A percentile compares a stretch with the other conserved stretches of the same genome.
Evolutionary conservation across 73 alveolate genomes (phyloP).

Genomic region (Symbiodinium natans): DNA sequence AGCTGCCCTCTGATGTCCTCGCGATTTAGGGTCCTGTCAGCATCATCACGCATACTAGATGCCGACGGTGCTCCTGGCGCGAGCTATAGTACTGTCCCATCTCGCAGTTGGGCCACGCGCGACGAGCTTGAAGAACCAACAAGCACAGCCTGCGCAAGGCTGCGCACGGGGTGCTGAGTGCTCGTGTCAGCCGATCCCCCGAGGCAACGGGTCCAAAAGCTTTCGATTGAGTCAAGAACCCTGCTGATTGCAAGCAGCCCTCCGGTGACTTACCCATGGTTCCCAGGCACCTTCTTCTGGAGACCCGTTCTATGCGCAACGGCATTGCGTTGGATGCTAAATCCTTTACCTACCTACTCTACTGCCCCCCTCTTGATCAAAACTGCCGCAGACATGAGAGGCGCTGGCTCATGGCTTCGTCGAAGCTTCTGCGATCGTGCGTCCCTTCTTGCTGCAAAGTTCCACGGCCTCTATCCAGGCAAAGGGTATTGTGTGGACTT

Average conservation of each 20-base stretch:
- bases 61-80: no score
- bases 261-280: neutral
- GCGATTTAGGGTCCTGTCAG: no score
- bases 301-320: constrained; percentile 72
- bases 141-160: constrained; percentile 53
- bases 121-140: constrained; percentile 70
- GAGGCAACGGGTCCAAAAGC: no score
- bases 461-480: constrained; percentile 74
- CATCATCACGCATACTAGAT: no score
- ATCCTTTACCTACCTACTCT: neutral
- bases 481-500: constrained; percentile 69
- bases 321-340: constrained; percentile 57
- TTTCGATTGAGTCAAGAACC: no score
- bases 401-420: no score
- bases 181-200: no score
- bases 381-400: constrained; percentile 8
- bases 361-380: neutral
- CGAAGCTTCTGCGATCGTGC: no score
- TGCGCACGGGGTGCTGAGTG: neutral
- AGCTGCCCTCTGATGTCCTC: neutral
- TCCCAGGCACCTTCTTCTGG: constrained; percentile 44
- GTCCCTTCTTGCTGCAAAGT: neutral
- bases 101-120: neutral
- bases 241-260: no score
- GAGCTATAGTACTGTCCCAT: no score